These are phyloP conservation scores for Exophiala xenobiotica DNA, from an alignment of 2,329 filamentous ascomycete genomes.

Conservation along the genomic window DNA sequence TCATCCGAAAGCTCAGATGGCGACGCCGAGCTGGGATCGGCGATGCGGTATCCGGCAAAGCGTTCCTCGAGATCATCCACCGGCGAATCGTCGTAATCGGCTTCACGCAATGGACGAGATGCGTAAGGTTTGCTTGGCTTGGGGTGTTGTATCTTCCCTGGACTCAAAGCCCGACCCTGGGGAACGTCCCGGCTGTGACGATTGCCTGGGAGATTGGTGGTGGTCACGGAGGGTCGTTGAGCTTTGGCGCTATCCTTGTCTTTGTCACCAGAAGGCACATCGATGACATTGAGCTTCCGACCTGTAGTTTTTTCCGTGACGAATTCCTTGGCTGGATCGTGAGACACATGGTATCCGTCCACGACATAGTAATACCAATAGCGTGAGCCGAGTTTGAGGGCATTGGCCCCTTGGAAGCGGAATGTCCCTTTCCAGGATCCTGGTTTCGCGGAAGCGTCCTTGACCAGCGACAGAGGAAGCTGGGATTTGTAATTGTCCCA, in stretches of 20 bases:
- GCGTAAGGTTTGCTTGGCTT: conserved; percentile 86
- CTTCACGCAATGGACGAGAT: conserved; percentile 81
- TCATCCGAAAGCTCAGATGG: conserved; percentile 63
- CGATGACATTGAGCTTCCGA: conserved; percentile 95
- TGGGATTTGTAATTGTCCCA: conserved; percentile 98
- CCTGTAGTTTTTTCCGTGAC: conserved; percentile 95
- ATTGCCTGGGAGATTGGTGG: conserved; percentile 49
- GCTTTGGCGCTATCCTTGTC: conserved; percentile 37
- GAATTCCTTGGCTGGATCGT: conserved; percentile 87
- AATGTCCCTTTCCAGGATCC: conserved; percentile 96
- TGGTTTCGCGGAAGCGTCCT: conserved; percentile 79
- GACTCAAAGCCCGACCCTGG: conserved; percentile 83
- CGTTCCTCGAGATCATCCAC: conserved; percentile 76
- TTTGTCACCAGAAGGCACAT: conserved; percentile 65
- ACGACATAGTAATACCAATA: conserved; percentile 99
- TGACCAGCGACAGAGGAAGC: conserved; percentile 74
- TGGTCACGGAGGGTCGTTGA: conserved; percentile 39
- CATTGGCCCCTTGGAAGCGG: conserved; percentile 78
- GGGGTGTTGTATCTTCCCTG: conserved; percentile 86
- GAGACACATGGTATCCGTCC: conserved; percentile 95
- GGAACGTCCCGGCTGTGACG: conserved; percentile 63
- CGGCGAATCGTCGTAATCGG: conserved; percentile 67
- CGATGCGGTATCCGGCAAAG: conserved; percentile 70
- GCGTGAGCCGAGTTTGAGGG: conserved; percentile 81
- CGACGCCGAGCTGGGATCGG: conserved; percentile 72